Base-by-base conservation (phyloP, 2,329 filamentous ascomycete species). In the Paecilomyces sp. region DNA sequence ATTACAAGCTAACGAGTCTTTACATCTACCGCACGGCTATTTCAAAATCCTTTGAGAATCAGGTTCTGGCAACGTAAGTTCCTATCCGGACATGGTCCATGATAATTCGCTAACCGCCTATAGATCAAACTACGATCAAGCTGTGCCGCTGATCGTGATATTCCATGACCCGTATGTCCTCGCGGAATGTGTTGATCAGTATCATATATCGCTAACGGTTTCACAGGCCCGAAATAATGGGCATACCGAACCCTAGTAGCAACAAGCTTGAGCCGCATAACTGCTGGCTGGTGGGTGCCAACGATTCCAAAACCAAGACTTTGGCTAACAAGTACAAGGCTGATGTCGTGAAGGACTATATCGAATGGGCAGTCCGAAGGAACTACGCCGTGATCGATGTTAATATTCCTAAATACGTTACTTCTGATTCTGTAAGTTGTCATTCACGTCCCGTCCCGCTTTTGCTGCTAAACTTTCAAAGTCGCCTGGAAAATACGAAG, bases 361-460 rank as follows among this genome's bases (percentile, higher is more conserved):
- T 97, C 63, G 86, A 89, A 61, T 96, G 92, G 91, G 91, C 91
- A 0, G 75, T 87, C 22, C 77, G 82, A n/a, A 83, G 91, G 60
- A 85, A 83, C 15, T 96, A 93, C 68, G 91, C 87, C 1, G 85
- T 97, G 24, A 89, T 99, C 67, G 94, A 99, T 72, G 85, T 96
- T 60, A 97, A 97, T 65, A 83, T 99, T 2, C 93, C 93, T 0
- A 88, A 88, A 64, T 85, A 92, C 67, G 80, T 92, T 55, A 87
- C 88, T 1, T 81, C 83, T 22, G 79, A 85, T 50, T 83, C 86
- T 64, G 86, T 87, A 73, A 69, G 75, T 34, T 62, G 13, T 25
- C 50, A 8, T 41, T 50, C 34, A 25, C 34, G 50, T 8, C 25
- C 28, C 56, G 64, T 67, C 51, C 5, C 25, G 12, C 7, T 25